Conservation (phyloP, 2,329 filamentous ascomycete genomes). For the Chaetothyriales sp. region DNA sequence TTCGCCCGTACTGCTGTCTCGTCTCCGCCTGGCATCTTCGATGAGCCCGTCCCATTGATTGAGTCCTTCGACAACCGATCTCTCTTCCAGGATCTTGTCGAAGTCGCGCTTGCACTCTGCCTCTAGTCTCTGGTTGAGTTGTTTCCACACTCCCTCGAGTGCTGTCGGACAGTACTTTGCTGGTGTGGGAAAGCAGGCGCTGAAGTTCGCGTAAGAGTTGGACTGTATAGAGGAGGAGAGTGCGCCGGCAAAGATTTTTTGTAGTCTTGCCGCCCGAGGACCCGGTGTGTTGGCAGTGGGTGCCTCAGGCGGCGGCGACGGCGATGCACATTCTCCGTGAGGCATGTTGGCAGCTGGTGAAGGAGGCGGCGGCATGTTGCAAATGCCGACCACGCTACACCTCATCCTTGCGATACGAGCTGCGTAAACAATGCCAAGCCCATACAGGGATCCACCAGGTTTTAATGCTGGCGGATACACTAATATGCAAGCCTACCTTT, state of each 20-base stretch:
- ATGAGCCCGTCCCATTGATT: constrained; percentile 50
- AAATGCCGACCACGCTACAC: too few species aligned
- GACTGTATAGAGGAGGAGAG: constrained; percentile 47
- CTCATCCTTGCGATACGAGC: too few species aligned
- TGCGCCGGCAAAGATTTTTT: constrained; percentile 47
- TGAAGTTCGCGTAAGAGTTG: constrained; percentile 48
- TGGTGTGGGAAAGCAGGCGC: constrained; percentile 50
- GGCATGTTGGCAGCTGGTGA: constrained; percentile 3
- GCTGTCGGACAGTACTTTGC: constrained; percentile 43
- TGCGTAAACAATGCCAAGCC: too few species aligned
- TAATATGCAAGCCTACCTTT: too few species aligned
- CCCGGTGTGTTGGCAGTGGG: constrained; percentile 43
- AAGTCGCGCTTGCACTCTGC: constrained; percentile 46
- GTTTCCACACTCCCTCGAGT: constrained; percentile 43
- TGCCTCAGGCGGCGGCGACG: constrained; percentile 40
- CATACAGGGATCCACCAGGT: too few species aligned
- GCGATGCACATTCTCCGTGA: constrained; percentile 23
- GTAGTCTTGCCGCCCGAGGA: constrained; percentile 45
- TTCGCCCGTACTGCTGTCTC: constrained; percentile 25
- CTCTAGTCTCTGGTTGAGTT: constrained; percentile 46
- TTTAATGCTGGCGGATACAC: too few species aligned
- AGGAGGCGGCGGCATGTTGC: too few species aligned
- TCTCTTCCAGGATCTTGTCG: constrained; percentile 44
- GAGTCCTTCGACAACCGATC: constrained; percentile 43
- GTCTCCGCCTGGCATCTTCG: constrained; percentile 43